phyloP scores from a whole-genome alignment of 805 yeast genomes.

The Lipomyces starkeyi region DNA sequence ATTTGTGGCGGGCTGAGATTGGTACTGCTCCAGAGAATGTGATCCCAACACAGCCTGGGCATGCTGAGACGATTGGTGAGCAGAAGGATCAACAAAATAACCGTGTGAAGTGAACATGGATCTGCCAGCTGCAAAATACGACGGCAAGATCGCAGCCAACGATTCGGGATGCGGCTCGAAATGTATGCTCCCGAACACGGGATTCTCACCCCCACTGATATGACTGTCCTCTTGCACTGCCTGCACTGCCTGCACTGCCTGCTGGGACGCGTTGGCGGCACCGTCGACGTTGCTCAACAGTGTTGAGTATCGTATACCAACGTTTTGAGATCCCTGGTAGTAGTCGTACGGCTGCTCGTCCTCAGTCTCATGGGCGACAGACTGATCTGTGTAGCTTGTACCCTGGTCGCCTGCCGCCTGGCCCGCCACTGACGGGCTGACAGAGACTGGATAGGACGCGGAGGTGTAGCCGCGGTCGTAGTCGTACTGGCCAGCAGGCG shows the following conservation, averaged over 20 bases:
- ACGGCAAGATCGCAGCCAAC: not conserved
- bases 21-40: not conserved
- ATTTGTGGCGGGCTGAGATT: not conserved
- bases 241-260: not conserved
- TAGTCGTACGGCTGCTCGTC: conserved; percentile 2
- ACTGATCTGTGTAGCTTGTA: no score
- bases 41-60: not conserved
- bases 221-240: not conserved
- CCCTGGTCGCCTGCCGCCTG: not conserved
- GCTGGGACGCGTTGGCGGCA: not conserved
- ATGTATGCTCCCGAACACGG: not conserved
- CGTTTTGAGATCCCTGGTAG: not conserved
- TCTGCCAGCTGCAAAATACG: not conserved
- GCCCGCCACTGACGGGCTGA: not conserved
- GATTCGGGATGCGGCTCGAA: not conserved
- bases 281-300: not conserved
- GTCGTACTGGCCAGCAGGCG: not conserved
- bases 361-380: not conserved
- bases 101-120: not conserved
- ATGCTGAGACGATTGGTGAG: not conserved
- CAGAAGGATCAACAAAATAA: not conserved
- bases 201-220: not conserved
- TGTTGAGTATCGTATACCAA: not conserved
- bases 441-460: not conserved
- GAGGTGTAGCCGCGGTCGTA: not conserved